Base-by-base conservation (phyloP, 495 filamentous ascomycete genomes). In the Bombardia bombarda region DNA sequence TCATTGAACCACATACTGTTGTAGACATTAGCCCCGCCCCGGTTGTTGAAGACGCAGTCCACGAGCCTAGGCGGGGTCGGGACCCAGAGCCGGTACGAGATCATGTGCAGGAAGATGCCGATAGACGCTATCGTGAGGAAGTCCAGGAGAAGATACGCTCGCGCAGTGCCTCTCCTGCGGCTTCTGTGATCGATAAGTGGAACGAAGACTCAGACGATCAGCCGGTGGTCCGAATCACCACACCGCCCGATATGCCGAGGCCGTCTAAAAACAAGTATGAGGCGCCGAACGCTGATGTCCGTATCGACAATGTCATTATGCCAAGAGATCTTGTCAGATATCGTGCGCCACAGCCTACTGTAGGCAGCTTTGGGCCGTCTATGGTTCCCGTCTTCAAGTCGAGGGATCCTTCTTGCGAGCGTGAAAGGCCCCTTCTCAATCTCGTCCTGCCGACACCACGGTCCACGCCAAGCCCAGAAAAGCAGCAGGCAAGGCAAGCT, bases 211-310 rank as follows among this genome's bases (percentile, higher is more conserved):
- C n/a, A n/a, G 46, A 51, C 28, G 54, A 63, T 9, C 52, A 63
- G 18, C 55, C 58, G 13, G 46, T 61, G 24, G 32, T 67, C 17
- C 54, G 57, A 37, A 67, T 74, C 40, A 62, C 69, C 38, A 63
- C 70, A 4, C 70, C 72, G 20, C 69, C 72, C 20, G 65, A 63
- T 41, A 69, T 71, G 62, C 54, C 66, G 25, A 60, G 63, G 10
- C 43, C 56, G 2, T 53, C 54, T 31, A 68, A 67, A 52, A 66
- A 65, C 45, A 69, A 58, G 32, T 78, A 67, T 44, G 72, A 69
- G 41, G 69, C 55, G 13, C 74, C 73, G n/a, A 68, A 78, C 41
- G 74, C 74, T 25, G 74, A 78, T 53, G 73, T 77, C 26, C 53
- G 61, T 12, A 65, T 72, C 41, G 73, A 77, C 44, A 66, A 75